Conservation (phyloP, 139 green algal species). For the Auxenochlorella pyrenoidosa region DNA sequence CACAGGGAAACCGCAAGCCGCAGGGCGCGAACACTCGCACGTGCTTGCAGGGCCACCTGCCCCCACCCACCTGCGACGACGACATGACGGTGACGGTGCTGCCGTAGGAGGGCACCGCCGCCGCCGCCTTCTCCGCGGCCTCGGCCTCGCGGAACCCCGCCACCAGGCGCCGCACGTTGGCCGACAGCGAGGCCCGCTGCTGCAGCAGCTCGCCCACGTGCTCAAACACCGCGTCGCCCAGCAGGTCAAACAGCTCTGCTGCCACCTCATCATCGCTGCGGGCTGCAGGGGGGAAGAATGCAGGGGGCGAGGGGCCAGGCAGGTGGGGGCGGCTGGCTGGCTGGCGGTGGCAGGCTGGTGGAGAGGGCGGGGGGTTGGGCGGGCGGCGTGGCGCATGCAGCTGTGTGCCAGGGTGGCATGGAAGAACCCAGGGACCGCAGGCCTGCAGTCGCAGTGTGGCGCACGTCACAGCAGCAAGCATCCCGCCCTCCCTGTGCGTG, state of each 20-base stretch:
- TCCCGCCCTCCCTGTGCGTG: too few species aligned
- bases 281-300: neutral
- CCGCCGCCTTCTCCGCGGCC: constrained; percentile 29
- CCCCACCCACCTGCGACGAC: constrained; percentile 1
- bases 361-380: too few species aligned
- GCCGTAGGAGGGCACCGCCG: constrained; percentile 50
- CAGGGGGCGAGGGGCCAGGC: neutral
- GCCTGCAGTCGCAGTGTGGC: too few species aligned
- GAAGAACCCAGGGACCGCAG: too few species aligned
- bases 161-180: constrained; percentile 45
- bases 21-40: too few species aligned
- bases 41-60: too few species aligned
- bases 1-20: too few species aligned
- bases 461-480: too few species aligned
- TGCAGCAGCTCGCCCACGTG: constrained; percentile 57
- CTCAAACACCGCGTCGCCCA: constrained; percentile 84
- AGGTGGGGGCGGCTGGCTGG: too few species aligned
- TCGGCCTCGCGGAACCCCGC: constrained; percentile 39
- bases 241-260: constrained; percentile 84
- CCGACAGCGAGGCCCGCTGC: constrained; percentile 36
- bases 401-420: too few species aligned
- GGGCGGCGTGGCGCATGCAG: too few species aligned
- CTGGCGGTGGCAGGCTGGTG: too few species aligned
- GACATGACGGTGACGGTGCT: constrained; percentile 56
- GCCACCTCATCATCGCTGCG: constrained; percentile 64